phyloP scores from a whole-genome alignment of 768 basidiomycete genomes.

The Mycena albidolilacea region DNA sequence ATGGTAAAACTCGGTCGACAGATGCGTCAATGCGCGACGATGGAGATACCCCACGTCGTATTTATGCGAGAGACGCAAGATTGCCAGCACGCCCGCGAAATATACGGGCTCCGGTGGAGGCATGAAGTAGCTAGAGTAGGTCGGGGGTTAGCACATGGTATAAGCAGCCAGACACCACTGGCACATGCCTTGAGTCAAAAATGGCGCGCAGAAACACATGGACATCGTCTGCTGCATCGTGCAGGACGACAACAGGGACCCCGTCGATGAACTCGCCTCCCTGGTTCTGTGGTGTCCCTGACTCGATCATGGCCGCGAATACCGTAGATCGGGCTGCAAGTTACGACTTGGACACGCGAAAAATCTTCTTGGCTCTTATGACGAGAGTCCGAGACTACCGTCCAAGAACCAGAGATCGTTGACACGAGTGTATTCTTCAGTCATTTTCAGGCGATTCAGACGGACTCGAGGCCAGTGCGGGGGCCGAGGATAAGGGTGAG shows the following conservation, averaged over 20 bases:
- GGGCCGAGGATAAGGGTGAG: too few species aligned
- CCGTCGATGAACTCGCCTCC: slow-evolving; percentile 4
- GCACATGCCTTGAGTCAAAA: slow-evolving; percentile 17
- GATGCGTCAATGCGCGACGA: slow-evolving; percentile 12
- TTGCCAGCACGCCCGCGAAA: background rate
- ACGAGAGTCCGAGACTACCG: too few species aligned
- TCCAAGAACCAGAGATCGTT: too few species aligned
- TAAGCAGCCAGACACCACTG: too few species aligned
- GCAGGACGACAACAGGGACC: background rate
- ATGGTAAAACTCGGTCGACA: background rate
- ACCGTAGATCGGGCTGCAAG: slow-evolving; percentile 24
- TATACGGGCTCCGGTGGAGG: background rate
- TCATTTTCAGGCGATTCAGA: too few species aligned
- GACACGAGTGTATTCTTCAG: too few species aligned
- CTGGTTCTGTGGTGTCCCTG: background rate
- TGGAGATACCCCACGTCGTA: slow-evolving; percentile 17
- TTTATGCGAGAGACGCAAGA: slow-evolving; percentile 3
- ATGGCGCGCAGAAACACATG: slow-evolving; percentile 15
- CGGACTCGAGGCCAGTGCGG: too few species aligned
- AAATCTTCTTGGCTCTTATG: slow-evolving; percentile 4
- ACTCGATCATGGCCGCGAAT: slow-evolving; percentile 12
- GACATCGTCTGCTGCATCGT: slow-evolving; percentile 12
- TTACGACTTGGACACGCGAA: slow-evolving; percentile 12
- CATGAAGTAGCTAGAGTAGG: slow-evolving; percentile 10
- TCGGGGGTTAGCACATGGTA: background rate